phyloP scores from a whole-genome alignment of 2,329 filamentous ascomycete genomes.

The Bimuria novae-zelandiae region DNA sequence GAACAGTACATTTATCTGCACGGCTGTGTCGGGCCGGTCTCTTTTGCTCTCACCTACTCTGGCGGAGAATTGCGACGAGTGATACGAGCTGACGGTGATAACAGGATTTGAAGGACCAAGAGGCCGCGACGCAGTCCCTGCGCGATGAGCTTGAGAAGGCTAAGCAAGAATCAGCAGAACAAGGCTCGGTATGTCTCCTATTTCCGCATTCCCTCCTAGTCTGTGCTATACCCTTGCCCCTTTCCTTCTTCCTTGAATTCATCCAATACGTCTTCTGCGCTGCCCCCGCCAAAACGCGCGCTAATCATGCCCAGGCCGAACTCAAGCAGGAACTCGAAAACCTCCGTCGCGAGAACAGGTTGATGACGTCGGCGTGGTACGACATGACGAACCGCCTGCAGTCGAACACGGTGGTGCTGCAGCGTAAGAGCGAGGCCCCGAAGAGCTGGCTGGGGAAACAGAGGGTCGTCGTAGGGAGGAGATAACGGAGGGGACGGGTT shows the following conservation, averaged over 20 bases:
- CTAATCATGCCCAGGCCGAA: conserved; percentile 28
- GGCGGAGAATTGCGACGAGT: neutral
- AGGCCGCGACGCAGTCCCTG: conserved; percentile 26
- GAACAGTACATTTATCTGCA: conserved; percentile 30
- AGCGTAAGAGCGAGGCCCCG: conserved; percentile 73
- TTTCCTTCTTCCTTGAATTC: neutral
- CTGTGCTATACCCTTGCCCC: neutral
- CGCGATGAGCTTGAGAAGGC: conserved; percentile 39
- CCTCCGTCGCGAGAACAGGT: conserved; percentile 74
- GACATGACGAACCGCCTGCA: conserved; percentile 78
- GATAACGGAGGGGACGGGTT: no score
- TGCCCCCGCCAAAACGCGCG: no score
- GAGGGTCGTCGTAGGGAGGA: conserved; percentile 54
- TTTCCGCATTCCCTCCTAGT: no score
- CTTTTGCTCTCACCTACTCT: conserved; percentile 4
- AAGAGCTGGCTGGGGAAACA: conserved; percentile 87
- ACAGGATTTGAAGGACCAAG: conserved; percentile 41
- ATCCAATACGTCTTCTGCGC: no score
- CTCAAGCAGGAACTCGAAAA: conserved; percentile 62
- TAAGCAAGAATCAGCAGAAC: conserved; percentile 41
- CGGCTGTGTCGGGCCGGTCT: neutral
- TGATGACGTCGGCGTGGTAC: conserved; percentile 86
- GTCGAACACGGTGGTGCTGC: conserved; percentile 80
- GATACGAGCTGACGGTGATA: neutral
- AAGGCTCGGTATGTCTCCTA: conserved; percentile 42